Base-by-base conservation (phyloP, 176 grass and related monocot genomes). In the Melocanna baccifera region DNA sequence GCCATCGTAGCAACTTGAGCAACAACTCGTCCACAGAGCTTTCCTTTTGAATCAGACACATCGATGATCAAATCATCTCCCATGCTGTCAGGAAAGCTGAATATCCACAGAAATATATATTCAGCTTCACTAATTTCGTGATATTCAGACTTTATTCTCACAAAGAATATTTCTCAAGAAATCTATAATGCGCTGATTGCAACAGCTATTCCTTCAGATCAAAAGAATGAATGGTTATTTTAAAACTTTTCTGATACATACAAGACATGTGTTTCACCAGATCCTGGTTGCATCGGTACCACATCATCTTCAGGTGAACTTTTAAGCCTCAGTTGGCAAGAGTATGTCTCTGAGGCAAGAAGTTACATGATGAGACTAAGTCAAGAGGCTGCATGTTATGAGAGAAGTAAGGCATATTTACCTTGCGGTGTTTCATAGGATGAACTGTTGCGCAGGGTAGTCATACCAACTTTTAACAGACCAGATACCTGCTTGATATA, bases 41-140 rank as follows among this genome's bases (percentile, higher is more conserved):
- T 86, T 69, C 89, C 93, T 80, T 96, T 94, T 65, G 96, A 94
- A 94, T 99, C 96, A 81, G 89, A 92, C 28, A 99, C 76, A 76
- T 99, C 93, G 30, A 99, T 87, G 34, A 94, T 94, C 71, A 99
- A 86, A 88, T 99, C 93, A 86, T 99, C 96, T 55, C 96, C 96
- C 75, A 99, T 79, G 86, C 93, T 99, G 91, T 99, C 93, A 69
- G 96, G 96, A 86, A 99, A 99, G 89, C 96, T 99, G 96, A 87
- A 89, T 80, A 71, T 78, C 25, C 19, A 77, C 22, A 89, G 18
- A 86, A 74, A 79, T 25, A n/a, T n/a, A 77, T 52, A 52, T 42
- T 63, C 65, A 87, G 58, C 23, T 80, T 75, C 30, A 51, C 29
- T 25, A 51, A 76, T 67, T 62, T 62, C 52, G 51, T 50, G 51